Conservation (phyloP, 352 stramenopile species). For the Vaucheria bursata region DNA sequence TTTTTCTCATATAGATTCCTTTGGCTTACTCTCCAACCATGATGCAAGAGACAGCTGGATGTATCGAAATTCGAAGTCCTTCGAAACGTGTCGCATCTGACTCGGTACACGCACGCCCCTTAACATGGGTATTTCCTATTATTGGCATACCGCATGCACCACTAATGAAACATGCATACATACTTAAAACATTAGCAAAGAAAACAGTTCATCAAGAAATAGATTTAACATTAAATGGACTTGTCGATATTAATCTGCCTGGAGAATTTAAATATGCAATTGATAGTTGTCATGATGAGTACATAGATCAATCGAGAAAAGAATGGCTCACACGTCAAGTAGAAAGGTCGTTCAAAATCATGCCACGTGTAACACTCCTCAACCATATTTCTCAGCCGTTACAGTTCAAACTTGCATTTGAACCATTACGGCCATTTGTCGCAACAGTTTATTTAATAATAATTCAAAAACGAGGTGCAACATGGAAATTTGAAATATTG, state of each 20-base stretch:
- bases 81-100: background rate
- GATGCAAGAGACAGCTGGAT: conserved; percentile 50
- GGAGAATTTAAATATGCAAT: no score
- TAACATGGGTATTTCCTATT: conserved; percentile 56
- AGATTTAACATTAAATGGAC: no score
- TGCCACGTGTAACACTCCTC: background rate
- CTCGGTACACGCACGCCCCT: conserved; percentile 13
- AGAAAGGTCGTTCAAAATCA: no score
- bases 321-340: no score
- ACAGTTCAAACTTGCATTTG: conserved; percentile 21
- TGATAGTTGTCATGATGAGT: no score
- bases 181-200: no score
- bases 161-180: background rate
- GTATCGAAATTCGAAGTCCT: conserved; percentile 44
- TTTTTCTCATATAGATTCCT: no score
- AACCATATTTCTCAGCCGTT: background rate
- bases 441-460: conserved; percentile 24
- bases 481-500: conserved; percentile 33
- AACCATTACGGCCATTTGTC: conserved; percentile 29
- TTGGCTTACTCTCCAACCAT: conserved; percentile 70
- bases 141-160: conserved; percentile 53
- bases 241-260: no score
- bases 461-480: conserved; percentile 17
- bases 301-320: no score
- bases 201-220: no score